Evolutionary conservation across 2,329 filamentous ascomycete genomes (phyloP).

Genomic region (Paraconiothyrium sp.): DNA sequence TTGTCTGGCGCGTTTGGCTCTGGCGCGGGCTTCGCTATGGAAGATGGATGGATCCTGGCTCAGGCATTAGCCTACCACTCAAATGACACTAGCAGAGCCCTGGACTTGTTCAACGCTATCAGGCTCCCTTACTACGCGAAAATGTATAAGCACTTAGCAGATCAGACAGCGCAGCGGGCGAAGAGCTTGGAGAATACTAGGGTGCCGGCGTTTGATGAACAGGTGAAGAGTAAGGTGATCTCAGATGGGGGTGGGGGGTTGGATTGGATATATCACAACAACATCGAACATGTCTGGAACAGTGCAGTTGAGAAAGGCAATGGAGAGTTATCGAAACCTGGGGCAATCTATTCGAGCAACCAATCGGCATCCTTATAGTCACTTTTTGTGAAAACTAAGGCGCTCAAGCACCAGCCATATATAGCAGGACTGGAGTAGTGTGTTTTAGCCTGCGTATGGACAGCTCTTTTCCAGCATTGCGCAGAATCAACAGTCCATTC

Average conservation of each 20-base stretch:
- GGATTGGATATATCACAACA: constrained; percentile 55
- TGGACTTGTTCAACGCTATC: constrained; percentile 52
- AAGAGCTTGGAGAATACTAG: constrained; percentile 23
- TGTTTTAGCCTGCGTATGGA: no score
- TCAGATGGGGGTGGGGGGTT: constrained; percentile 46
- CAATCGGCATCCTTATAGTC: not conserved
- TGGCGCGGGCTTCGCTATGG: constrained; percentile 57
- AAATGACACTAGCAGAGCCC: constrained; percentile 34
- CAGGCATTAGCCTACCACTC: constrained; percentile 37
- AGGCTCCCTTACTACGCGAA: constrained; percentile 53
- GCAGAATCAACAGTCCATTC: no score
- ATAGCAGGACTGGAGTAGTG: no score
- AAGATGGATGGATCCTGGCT: constrained; percentile 58
- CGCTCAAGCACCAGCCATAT: no score
- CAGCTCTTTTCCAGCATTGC: no score
- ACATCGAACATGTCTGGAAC: constrained; percentile 52
- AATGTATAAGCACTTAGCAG: constrained; percentile 51
- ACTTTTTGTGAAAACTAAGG: no score
- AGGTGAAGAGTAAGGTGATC: constrained; percentile 41
- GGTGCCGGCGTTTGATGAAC: constrained; percentile 34
- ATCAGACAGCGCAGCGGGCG: constrained; percentile 21
- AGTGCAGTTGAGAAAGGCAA: constrained; percentile 3
- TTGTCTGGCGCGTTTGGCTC: constrained; percentile 60
- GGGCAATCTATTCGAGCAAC: not conserved
- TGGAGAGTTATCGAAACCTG: not conserved